Evolutionary conservation across 208 protist species (phyloP).

Genomic region (Strigomonas culicis): DNA sequence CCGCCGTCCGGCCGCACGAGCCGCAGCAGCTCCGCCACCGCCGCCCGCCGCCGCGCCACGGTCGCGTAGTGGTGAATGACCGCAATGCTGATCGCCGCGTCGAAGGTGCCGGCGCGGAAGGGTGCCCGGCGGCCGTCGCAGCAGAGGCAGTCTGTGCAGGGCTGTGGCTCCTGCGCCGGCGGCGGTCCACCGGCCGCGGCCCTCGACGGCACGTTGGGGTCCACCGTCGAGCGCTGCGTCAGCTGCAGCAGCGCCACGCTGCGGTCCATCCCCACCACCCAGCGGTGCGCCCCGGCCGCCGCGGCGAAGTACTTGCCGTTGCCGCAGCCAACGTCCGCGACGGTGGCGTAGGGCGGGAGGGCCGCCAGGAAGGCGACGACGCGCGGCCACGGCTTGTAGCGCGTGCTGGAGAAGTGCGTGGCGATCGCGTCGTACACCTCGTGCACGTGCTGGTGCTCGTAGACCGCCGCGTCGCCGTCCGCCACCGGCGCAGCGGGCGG

Average conservation of each 20-base stretch:
- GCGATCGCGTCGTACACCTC: constrained; percentile 84
- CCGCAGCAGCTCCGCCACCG: constrained; percentile 68
- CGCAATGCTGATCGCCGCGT: constrained; percentile 85
- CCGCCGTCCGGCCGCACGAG: constrained; percentile 59
- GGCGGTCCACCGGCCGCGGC: constrained; percentile 7
- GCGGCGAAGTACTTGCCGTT: constrained; percentile 87
- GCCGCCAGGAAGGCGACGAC: constrained; percentile 62
- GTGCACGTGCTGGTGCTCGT: constrained; percentile 73
- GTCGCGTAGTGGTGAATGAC: constrained; percentile 89
- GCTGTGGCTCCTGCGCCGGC: constrained; percentile 13
- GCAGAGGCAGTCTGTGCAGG: constrained; percentile 54
- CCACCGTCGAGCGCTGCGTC: constrained; percentile 37
- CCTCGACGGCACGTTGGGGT: constrained; percentile 33
- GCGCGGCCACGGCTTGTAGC: constrained; percentile 88
- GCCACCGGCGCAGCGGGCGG: not conserved
- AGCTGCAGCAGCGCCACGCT: constrained; percentile 54
- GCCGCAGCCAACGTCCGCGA: constrained; percentile 84
- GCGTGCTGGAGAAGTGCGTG: constrained; percentile 78
- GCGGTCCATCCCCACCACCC: constrained; percentile 63
- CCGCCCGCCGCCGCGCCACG: constrained; percentile 32
- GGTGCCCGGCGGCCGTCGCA: constrained; percentile 60
- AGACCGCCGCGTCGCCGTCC: constrained; percentile 17
- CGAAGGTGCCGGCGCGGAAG: constrained; percentile 59
- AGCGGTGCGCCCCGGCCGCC: constrained; percentile 26
- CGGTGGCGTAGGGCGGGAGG: constrained; percentile 48